Conservation (phyloP, 75 land plant species). For the Picea sitchensis region DNA sequence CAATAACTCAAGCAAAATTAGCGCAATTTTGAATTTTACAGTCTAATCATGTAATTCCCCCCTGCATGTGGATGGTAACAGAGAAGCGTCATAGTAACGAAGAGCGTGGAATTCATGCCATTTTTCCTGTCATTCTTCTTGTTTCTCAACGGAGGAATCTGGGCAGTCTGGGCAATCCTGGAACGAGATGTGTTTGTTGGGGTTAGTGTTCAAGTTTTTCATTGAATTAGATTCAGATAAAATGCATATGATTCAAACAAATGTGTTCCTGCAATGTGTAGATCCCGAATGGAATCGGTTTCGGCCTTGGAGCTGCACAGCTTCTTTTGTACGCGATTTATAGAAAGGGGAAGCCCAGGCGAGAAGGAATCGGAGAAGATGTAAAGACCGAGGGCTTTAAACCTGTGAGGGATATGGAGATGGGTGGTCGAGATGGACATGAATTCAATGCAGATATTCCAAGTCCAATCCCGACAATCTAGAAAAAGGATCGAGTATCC, state of each 20-base stretch:
- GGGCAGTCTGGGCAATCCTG: conserved; percentile 55
- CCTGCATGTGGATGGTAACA: conserved; percentile 12
- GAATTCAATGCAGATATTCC: too few relatives aligned
- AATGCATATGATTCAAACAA: too few relatives aligned
- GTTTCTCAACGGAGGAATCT: conserved; percentile 63
- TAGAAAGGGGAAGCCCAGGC: conserved; percentile 3
- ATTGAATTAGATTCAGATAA: too few relatives aligned
- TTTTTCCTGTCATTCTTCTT: conserved; percentile 77
- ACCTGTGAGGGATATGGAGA: not conserved
- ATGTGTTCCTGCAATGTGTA: too few relatives aligned
- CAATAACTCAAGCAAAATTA: not conserved
- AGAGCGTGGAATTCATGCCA: conserved; percentile 86
- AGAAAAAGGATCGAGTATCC: too few relatives aligned
- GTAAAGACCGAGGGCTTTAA: not conserved
- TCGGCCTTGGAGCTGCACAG: conserved; percentile 37
- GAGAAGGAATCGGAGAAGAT: not conserved
- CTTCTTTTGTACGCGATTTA: conserved; percentile 30
- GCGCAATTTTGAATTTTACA: not conserved
- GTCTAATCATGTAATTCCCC: not conserved
- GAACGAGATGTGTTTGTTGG: conserved; percentile 56
- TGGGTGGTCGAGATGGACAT: not conserved
- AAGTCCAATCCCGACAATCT: too few relatives aligned
- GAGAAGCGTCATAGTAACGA: conserved; percentile 59
- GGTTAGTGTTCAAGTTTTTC: conserved; percentile 28
- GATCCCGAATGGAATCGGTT: conserved; percentile 47